Percentiles rank a stretch among this genome's conserved stretches.
phyloP scores from a whole-genome alignment of 139 green algal species.

The Dunaliella primolecta region DNA sequence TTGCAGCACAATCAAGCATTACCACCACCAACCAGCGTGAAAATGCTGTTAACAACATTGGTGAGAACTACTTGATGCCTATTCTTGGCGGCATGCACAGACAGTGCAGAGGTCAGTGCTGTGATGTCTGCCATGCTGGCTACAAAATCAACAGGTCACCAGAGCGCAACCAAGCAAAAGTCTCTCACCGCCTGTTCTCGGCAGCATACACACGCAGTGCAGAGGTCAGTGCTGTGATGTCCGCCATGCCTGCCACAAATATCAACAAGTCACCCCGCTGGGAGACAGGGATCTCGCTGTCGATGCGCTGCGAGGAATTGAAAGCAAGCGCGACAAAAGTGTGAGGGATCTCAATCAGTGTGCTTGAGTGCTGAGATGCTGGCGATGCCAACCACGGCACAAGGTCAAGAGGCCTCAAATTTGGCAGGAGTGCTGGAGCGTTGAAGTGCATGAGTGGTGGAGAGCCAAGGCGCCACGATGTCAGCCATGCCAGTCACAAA shows the following conservation, averaged over 20 bases:
- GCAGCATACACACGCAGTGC: slow-evolving; percentile 27
- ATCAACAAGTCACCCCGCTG: slow-evolving; percentile 47
- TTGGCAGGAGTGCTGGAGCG: too few species aligned
- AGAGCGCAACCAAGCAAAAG: too few species aligned
- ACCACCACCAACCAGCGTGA: too few species aligned
- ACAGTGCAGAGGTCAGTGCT: slow-evolving; percentile 18
- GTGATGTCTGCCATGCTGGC: slow-evolving; percentile 43
- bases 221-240: slow-evolving; percentile 31
- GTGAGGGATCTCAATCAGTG: not conserved
- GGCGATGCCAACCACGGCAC: not conserved
- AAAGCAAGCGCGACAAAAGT: not conserved
- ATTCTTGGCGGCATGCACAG: slow-evolving; percentile 20
- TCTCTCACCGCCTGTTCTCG: slow-evolving; percentile 8
- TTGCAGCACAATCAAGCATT: too few species aligned
- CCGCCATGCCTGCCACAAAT: slow-evolving; percentile 42
- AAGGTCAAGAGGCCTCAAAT: not conserved
- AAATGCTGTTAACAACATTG: too few species aligned
- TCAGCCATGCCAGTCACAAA: too few species aligned
- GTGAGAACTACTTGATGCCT: too few species aligned
- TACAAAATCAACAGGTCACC: slow-evolving; percentile 50
- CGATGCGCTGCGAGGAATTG: slow-evolving; percentile 25
- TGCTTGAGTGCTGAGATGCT: not conserved
- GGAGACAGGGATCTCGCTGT: slow-evolving; percentile 26
- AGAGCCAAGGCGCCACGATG: too few species aligned
- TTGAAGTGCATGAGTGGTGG: too few species aligned